Base-by-base conservation (phyloP, 2,329 filamentous ascomycete genomes). In the Hypoxylon sp. region DNA sequence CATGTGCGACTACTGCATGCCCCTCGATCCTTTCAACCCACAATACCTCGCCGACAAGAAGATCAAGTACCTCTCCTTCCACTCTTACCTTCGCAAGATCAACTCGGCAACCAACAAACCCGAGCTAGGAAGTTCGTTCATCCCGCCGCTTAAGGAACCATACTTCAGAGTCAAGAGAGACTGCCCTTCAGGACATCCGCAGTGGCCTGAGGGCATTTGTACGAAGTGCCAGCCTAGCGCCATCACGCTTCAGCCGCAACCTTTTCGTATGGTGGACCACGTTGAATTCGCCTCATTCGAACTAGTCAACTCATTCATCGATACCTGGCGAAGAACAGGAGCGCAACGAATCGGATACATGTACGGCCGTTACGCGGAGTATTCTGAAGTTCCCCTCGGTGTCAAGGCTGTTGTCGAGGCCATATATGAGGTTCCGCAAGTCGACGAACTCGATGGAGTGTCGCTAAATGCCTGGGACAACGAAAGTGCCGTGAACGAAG, bases 1-100 rank as follows among this genome's bases (percentile, higher is more conserved):
- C 70, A 99, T 99, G 94, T 99, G 94, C 73, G 94, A 99, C 74
- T 95, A 97, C 74, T 99, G 94, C 75, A 96, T 96, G 84, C 95
- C 95, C 0, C 75, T 97, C 40, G 94, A 99, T 67, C 94, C 94
- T 1, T 99, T 96, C 72, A 87, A 95, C 66, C 72, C 88, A n/a
- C 86, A 86, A 47, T 97, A 97, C 65, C 81, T 99, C 12, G 83
- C 84, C 20, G 93, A 99, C 64, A 95, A 93, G 79, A 97, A 97
- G 80, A 97, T 99, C 80, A 99, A 99, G 72, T 96, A 99, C 72
- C 80, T 94, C 19, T 97, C 94, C 0, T 97, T 97, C 74, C 94
- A 99, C 72, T 89, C 92, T 3, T 87, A 97, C 70, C 80, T 99
- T 34, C 86, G 92, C 60, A 99, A 99, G 71, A 87, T 96, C 72